Evolutionary conservation across 2,329 filamentous ascomycete genomes (phyloP), one percentile per base, ranked within the genome.

Genomic region (Mycosphaerella sp.): DNA sequence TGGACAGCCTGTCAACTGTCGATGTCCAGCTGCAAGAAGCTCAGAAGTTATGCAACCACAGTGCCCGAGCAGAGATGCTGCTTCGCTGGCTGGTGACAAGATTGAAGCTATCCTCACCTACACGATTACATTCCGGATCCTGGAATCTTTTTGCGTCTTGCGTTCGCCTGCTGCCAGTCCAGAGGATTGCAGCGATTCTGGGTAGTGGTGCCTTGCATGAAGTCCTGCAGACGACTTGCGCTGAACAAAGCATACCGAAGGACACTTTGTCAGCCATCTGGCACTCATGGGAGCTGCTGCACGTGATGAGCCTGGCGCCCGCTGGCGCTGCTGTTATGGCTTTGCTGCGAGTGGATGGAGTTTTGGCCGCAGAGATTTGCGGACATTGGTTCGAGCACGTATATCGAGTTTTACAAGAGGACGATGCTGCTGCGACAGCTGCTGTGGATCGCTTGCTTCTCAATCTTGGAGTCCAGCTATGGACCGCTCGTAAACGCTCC

Each of bases 171-270:
- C 80, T 92, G 14, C 84, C 87, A 0, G 73, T 83, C 0, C 83
- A 86, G 44, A 84, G 82, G 9, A 75, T 88, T 23, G 86, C 87
- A 7, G 83, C 83, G 54, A 82, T 86, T 3, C 76, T 95, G 6
- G 83, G 81, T 21, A 84, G 90, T 54, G 78, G 84, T 53, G 79
- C 81, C 44, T 88, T 95, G 50, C 72, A 87, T 34, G 70, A 73
- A 1, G 79, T 89, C 8, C 68, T 95, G 41, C 81, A 84, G 62
- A 79, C 82, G 62, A 81, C 84, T 0, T 70, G 45, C 10, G 47
- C 48, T 17, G 44, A 55, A 11, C 23, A 42, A 9, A 29, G 51
- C 17, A 38, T 61, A 4, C 39, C 53, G 21, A 36, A 41, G 12
- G 21, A 31, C 6, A 44, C 45, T 10, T 26, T 63, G 7, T 29